Evolutionary conservation across 495 filamentous ascomycete species (phyloP).

Genomic region (Echria macrotheca): DNA sequence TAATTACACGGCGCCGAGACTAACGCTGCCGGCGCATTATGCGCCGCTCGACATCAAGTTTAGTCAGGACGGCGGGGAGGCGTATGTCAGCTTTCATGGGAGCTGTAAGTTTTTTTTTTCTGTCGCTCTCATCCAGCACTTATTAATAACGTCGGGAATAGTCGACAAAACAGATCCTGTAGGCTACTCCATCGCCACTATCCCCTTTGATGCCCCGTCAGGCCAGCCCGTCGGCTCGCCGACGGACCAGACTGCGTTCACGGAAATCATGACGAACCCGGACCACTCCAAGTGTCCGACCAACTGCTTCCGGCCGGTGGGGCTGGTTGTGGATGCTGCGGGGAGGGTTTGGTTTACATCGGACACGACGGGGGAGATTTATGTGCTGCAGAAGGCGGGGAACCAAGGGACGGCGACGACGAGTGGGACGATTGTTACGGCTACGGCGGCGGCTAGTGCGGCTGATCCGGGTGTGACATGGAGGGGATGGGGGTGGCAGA

Average conservation of each 20-base stretch:
- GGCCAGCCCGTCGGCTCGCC: constrained; percentile 36
- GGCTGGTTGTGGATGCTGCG: constrained; percentile 38
- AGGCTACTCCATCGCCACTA: constrained; percentile 45
- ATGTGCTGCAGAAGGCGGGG: constrained; percentile 29
- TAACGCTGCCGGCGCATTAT: constrained; percentile 50
- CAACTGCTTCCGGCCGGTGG: constrained; percentile 48
- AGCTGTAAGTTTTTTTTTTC: constrained; percentile 36
- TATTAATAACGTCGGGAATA: constrained; percentile 2
- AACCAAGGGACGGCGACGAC: constrained; percentile 11
- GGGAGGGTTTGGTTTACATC: constrained; percentile 45
- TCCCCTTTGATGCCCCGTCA: constrained; percentile 30
- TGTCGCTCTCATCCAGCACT: background rate
- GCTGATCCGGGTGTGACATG: too few relatives aligned
- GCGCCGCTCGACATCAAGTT: constrained; percentile 54
- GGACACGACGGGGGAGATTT: constrained; percentile 50
- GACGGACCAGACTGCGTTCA: constrained; percentile 31
- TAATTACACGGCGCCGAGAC: constrained; percentile 34
- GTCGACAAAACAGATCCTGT: constrained; percentile 39
- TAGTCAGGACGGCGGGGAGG: constrained; percentile 27
- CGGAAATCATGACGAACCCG: constrained; percentile 43
- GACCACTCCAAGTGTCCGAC: constrained; percentile 39
- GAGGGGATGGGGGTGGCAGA: background rate
- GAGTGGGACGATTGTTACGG: constrained; percentile 17
- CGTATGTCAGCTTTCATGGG: constrained; percentile 51
- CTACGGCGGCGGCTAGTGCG: constrained; percentile 1